phyloP scores from a whole-genome alignment of 257 asterid species.

The Solanum pimpinellifolium region DNA sequence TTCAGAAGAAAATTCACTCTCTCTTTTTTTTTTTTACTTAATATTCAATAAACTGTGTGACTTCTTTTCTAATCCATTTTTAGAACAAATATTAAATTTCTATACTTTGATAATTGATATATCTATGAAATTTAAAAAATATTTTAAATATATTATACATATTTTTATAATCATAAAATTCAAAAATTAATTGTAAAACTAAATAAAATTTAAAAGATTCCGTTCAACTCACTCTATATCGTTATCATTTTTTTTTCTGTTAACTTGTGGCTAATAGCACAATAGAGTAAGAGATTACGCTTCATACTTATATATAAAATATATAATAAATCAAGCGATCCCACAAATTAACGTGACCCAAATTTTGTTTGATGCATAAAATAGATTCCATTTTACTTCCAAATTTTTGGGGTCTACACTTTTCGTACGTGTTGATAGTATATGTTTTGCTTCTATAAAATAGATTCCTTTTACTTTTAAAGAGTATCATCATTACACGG shows the following conservation, averaged over 20 bases:
- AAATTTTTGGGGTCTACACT: not conserved
- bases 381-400: not conserved
- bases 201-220: not conserved
- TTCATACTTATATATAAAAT: not conserved
- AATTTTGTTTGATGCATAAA: not conserved
- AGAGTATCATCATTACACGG: conserved; percentile 4
- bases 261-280: not conserved
- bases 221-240: not conserved
- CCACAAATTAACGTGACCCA: not conserved
- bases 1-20: not conserved
- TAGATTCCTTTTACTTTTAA: not conserved
- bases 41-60: not conserved
- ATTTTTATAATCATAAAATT: not conserved
- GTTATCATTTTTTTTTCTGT: not conserved
- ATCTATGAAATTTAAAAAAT: not conserved
- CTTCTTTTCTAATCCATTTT: not conserved
- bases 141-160: not conserved
- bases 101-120: not conserved
- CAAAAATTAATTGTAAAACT: not conserved
- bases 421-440: not conserved
- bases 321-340: not conserved
- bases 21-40: not conserved
- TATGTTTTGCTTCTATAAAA: not conserved
- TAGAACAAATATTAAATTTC: not conserved
- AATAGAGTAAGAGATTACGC: not conserved